phyloP scores from a whole-genome alignment of 2,329 filamentous ascomycete species.

The Zopfia rhizophila region DNA sequence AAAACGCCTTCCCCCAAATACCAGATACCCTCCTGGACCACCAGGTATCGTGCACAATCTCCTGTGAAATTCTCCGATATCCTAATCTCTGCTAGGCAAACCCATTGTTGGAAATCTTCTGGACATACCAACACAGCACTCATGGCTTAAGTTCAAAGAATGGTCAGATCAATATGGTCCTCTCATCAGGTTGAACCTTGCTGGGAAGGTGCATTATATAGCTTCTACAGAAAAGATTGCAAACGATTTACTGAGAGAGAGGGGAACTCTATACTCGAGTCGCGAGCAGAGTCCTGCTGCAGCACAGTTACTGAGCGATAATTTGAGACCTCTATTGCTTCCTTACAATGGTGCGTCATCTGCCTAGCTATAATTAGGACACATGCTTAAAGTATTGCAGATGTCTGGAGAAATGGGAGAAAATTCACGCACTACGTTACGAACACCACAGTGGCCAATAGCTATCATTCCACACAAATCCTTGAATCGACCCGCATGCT shows the following conservation, averaged over 20 bases:
- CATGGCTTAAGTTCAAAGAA: constrained; percentile 54
- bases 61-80: too few relatives aligned
- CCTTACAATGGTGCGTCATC: constrained; percentile 33
- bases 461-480: constrained; percentile 43
- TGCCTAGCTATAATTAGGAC: neutral
- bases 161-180: constrained; percentile 39
- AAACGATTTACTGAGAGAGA: constrained; percentile 55
- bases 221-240: constrained; percentile 54
- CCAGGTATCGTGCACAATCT: too few relatives aligned
- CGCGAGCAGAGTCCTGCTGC: constrained; percentile 51
- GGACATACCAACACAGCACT: constrained; percentile 48
- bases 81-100: too few relatives aligned
- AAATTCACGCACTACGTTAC: constrained; percentile 48
- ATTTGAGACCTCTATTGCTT: constrained; percentile 42
- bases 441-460: constrained; percentile 39
- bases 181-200: constrained; percentile 58
- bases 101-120: constrained; percentile 48
- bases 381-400: too few relatives aligned
- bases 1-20: too few relatives aligned
- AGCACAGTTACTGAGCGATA: constrained; percentile 42
- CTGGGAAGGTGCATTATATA: constrained; percentile 51
- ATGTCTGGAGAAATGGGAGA: constrained; percentile 42
- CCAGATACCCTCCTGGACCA: too few relatives aligned
- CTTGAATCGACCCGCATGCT: constrained; percentile 44
- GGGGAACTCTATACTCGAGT: constrained; percentile 52